Evolutionary conservation across 352 stramenopile species (phyloP).

Genomic region (Pythium brachiatum): DNA sequence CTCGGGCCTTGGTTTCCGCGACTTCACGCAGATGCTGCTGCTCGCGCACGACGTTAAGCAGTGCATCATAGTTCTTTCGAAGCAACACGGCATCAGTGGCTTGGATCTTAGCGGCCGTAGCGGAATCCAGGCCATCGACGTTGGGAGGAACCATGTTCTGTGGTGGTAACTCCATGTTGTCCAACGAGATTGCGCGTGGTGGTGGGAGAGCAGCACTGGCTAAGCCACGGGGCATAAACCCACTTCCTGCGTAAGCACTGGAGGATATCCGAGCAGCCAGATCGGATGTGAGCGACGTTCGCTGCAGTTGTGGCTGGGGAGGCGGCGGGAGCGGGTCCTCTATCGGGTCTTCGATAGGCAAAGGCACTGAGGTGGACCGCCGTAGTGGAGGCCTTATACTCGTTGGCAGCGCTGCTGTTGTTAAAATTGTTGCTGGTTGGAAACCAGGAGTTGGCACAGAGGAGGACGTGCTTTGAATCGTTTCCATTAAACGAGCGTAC

Average conservation of each 20-base stretch:
- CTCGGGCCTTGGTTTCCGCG: constrained; percentile 40
- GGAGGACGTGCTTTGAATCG: constrained; percentile 13
- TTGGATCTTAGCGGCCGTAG: constrained; percentile 50
- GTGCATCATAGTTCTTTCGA: constrained; percentile 73
- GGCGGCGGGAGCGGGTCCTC: constrained; percentile 4
- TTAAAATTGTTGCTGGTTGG: not conserved
- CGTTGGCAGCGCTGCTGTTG: not conserved
- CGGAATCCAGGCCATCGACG: constrained; percentile 50
- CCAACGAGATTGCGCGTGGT: constrained; percentile 5
- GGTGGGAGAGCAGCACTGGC: not conserved
- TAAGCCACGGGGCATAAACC: not conserved
- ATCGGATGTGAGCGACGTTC: not conserved
- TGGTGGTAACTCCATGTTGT: constrained; percentile 26
- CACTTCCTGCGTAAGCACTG: not conserved
- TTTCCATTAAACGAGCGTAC: constrained; percentile 27
- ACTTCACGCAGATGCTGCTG: constrained; percentile 60
- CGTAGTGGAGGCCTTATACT: constrained; percentile 6
- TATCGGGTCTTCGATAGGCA: constrained; percentile 20
- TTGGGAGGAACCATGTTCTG: constrained; percentile 39
- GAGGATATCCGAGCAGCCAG: constrained; percentile 10
- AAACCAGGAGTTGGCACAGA: not conserved
- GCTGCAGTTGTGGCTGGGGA: constrained; percentile 10
- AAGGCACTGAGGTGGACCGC: constrained; percentile 18
- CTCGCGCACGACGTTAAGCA: constrained; percentile 74
- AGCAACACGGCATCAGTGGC: constrained; percentile 59